A percentile compares a stretch with the other conserved stretches of the same genome.
These are phyloP conservation scores for Populus trichocarpa DNA, from an alignment of 441 rosid genomes.

Conservation along the genomic window DNA sequence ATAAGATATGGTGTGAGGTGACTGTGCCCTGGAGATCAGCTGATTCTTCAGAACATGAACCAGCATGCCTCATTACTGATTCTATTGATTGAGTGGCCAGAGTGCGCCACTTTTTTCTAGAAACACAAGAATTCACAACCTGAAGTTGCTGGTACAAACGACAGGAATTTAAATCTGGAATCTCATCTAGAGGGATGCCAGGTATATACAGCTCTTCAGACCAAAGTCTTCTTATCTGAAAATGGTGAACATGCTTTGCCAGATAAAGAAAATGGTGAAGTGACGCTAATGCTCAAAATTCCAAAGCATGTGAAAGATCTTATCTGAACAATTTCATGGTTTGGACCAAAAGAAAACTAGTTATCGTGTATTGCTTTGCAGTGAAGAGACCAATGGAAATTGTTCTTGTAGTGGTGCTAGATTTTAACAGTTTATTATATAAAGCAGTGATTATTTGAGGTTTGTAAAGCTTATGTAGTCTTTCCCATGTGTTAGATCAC, in stretches of 20 bases:
- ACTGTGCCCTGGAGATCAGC: slow-evolving; percentile 21
- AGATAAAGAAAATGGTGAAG: slow-evolving; percentile 16
- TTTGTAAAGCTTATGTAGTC: not conserved
- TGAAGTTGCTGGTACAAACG: slow-evolving; percentile 83
- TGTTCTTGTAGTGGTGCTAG: not conserved
- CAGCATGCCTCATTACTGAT: slow-evolving; percentile 53
- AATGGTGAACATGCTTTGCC: slow-evolving; percentile 13
- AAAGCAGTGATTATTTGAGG: not conserved
- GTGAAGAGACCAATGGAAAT: not conserved
- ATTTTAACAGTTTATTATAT: not conserved
- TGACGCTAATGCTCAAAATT: slow-evolving; percentile 3
- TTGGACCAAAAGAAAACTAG: not conserved
- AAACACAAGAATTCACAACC: slow-evolving; percentile 88
- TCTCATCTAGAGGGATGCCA: slow-evolving; percentile 65
- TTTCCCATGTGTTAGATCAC: not conserved
- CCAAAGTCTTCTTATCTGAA: slow-evolving; percentile 88
- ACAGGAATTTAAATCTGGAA: slow-evolving; percentile 83
- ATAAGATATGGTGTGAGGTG: slow-evolving; percentile 40
- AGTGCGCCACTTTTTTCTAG: slow-evolving; percentile 61
- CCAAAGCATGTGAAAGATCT: not conserved
- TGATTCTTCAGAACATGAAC: slow-evolving; percentile 40
- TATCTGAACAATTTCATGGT: not conserved
- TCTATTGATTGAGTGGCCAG: slow-evolving; percentile 69
- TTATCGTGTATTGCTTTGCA: not conserved
- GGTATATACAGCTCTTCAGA: slow-evolving; percentile 68